A percentile compares a stretch with the other conserved stretches of the same genome.
These are phyloP conservation scores for Scopulariopsis brevicaulis DNA, from an alignment of 2,329 filamentous ascomycete species.

Conservation along the genomic window DNA sequence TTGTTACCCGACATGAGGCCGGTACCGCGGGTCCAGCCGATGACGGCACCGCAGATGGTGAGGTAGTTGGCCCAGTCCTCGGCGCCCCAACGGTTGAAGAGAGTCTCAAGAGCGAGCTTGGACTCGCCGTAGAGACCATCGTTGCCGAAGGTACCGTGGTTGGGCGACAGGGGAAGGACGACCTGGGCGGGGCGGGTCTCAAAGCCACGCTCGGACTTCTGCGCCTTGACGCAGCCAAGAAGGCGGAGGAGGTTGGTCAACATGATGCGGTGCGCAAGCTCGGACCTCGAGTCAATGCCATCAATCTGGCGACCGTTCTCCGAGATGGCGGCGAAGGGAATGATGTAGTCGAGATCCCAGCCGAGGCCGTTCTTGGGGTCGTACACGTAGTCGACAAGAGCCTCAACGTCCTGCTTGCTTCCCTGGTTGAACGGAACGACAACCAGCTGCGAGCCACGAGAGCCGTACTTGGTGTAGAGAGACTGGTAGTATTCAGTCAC, in stretches of 20 bases:
- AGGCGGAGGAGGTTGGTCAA: conserved; percentile 91
- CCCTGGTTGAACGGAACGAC: conserved; percentile 99
- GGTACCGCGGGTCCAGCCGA: conserved; percentile 97
- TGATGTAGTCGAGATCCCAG: conserved; percentile 94
- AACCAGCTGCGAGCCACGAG: conserved; percentile 88
- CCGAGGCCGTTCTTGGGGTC: conserved; percentile 92
- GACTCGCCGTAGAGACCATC: conserved; percentile 98
- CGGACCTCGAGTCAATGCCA: conserved; percentile 90
- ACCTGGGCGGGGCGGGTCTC: conserved; percentile 95
- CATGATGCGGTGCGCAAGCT: conserved; percentile 98
- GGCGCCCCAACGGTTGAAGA: conserved; percentile 97
- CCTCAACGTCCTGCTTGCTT: conserved; percentile 95
- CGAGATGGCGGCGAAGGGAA: conserved; percentile 94
- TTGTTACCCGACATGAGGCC: conserved; percentile 98
- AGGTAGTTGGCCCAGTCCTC: conserved; percentile 97
- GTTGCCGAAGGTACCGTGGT: conserved; percentile 96
- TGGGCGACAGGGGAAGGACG: conserved; percentile 88
- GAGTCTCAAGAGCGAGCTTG: conserved; percentile 89
- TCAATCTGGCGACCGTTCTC: conserved; percentile 98
- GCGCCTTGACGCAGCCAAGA: conserved; percentile 77
- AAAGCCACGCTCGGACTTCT: conserved; percentile 79
- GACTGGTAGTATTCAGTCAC: conserved; percentile 99
- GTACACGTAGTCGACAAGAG: conserved; percentile 91
- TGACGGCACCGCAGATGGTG: conserved; percentile 95
- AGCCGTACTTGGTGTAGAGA: conserved; percentile 93